Base-by-base conservation (phyloP, 345 rosid species). In the Combretum micranthum region DNA sequence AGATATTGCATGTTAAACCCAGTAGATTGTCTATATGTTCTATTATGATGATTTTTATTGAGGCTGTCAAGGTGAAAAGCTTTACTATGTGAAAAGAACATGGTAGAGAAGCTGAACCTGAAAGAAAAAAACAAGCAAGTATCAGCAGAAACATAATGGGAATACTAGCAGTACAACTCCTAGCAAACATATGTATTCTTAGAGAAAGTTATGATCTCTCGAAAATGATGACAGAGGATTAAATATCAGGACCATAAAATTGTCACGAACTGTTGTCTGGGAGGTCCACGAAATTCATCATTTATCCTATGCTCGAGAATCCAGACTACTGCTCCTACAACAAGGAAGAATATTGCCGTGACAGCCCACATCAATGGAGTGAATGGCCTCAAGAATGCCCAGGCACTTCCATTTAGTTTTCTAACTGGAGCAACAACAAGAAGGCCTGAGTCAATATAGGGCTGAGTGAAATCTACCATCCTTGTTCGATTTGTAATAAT, bases 1-100 rank as follows among this genome's bases (percentile, higher is more conserved):
- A 72, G 21, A 8, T n/a, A 18, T 1, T 14, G 37, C 11, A 1
- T 13, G 37, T n/a, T 20, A 43, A 50, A 60, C 44, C 50, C 20
- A 4, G 25, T 20, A 20, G 9, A 39, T 43, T 12, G 18, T n/a
- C 2, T 6, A 3, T 22, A 50, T 22, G 25, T 22, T 46, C n/a
- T 9, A n/a, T 15, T 0, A 14, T 1, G 9, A 17, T 12, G 16
- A 15, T 46, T 46, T 46, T 3, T 46, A 17, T 46, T 47, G 9
- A 32, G 39, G 7, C 39, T 51, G 21, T 21, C 23, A 48, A 54
- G 37, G 60, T 18, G 23, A 44, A 60, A 68, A 53, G 45, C 78
- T 94, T 77, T 85, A 91, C 98, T 79, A 51, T 90, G 96, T 16
- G 97, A 60, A 56, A 79, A 85, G 80, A 90, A 90, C 96, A 87